phyloP scores from a whole-genome alignment of 306 rosid genomes.

The Astragalus membranaceus region DNA sequence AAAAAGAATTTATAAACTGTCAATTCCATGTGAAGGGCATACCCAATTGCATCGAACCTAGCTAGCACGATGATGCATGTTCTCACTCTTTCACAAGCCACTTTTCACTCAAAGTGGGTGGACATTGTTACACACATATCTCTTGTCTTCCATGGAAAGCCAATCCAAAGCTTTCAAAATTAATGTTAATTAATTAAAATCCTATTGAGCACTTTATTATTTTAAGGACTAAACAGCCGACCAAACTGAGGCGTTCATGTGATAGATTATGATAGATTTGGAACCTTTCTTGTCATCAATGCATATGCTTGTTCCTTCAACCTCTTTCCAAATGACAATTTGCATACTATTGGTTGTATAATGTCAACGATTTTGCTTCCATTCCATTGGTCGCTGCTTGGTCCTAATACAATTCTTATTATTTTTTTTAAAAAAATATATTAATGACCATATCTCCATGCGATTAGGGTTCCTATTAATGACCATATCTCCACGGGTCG shows the following conservation, averaged over 20 bases:
- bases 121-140: conserved; percentile 59
- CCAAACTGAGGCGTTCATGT: conserved; percentile 70
- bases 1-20: not conserved
- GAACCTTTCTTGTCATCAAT: conserved; percentile 58
- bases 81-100: conserved; percentile 52
- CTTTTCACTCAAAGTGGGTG: conserved; percentile 67
- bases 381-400: conserved; percentile 13
- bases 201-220: conserved; percentile 41
- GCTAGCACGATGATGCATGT: conserved; percentile 75
- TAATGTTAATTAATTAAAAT: conserved; percentile 32
- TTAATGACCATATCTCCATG: too few relatives aligned
- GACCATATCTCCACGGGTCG: too few relatives aligned
- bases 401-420: conserved; percentile 9
- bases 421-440: too few relatives aligned
- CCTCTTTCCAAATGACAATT: conserved; percentile 14
- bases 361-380: conserved; percentile 47
- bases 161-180: conserved; percentile 39
- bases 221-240: conserved; percentile 52
- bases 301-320: conserved; percentile 26
- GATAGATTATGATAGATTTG: conserved; percentile 65
- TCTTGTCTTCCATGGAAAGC: conserved; percentile 63
- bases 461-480: too few relatives aligned
- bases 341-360: conserved; percentile 14
- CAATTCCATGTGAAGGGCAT: conserved; percentile 74
- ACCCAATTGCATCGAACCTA: conserved; percentile 59